A percentile compares a stretch with the other conserved stretches of the same genome.
These are phyloP conservation scores for Paulownia fortunei DNA, from an alignment of 257 asterid species.

Conservation along the genomic window DNA sequence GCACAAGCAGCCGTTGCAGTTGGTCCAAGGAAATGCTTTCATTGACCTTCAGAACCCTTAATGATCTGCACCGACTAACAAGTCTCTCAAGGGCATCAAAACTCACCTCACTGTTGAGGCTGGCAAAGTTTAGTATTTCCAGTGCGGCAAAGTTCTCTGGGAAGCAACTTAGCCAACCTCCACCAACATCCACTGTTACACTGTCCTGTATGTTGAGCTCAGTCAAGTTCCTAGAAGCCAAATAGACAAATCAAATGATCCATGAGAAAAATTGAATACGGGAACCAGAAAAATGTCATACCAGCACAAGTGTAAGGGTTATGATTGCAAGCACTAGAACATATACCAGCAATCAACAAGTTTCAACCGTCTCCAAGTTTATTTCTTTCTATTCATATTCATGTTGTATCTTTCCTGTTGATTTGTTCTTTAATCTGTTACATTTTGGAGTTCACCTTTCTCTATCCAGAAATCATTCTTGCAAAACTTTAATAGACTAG, in stretches of 20 bases:
- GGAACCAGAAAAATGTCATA: not conserved
- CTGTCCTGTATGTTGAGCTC: slow-evolving; percentile 88
- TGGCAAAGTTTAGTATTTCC: slow-evolving; percentile 73
- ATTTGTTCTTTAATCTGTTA: not conserved
- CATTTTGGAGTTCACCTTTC: not conserved
- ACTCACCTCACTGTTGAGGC: slow-evolving; percentile 65
- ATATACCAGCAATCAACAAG: not conserved
- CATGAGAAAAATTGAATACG: not conserved
- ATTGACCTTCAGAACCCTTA: slow-evolving; percentile 76
- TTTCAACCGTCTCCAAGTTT: not conserved
- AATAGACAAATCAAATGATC: slow-evolving; percentile 18
- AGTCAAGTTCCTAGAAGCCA: slow-evolving; percentile 71
- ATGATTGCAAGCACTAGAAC: not conserved
- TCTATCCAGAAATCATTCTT: not conserved
- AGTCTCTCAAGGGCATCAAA: slow-evolving; percentile 80
- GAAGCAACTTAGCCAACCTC: slow-evolving; percentile 79
- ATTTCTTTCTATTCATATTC: not conserved
- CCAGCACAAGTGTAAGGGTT: not conserved
- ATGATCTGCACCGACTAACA: slow-evolving; percentile 72
- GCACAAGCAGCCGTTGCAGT: slow-evolving; percentile 64
- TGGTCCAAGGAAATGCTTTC: slow-evolving; percentile 61
- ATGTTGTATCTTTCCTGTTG: not conserved
- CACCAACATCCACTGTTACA: slow-evolving; percentile 59
- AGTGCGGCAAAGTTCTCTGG: slow-evolving; percentile 75
- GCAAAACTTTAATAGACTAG: not conserved